Percentiles rank a stretch among this genome's conserved stretches.
phyloP scores from a whole-genome alignment of 106 monocot genomes.

The Dendrobium catenatum region DNA sequence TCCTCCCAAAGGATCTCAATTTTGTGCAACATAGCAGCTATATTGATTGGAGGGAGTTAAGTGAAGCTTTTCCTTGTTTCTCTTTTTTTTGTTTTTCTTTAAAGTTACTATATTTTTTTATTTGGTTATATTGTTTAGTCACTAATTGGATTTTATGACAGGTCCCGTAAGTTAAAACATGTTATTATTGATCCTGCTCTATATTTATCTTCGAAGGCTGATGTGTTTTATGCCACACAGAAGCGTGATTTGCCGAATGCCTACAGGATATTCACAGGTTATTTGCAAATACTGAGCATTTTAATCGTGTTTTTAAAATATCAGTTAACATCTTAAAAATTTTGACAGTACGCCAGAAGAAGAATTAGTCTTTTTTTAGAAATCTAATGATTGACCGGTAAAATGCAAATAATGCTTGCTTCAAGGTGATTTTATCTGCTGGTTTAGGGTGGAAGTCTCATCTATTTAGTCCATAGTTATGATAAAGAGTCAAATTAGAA shows the following conservation, averaged over 20 bases:
- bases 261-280: conserved; percentile 79
- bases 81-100: background rate
- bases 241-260: conserved; percentile 86
- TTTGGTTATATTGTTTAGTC: background rate
- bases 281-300: background rate
- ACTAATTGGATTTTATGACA: conserved; percentile 13
- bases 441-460: background rate
- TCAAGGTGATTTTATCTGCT: background rate
- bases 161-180: conserved; percentile 55
- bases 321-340: background rate
- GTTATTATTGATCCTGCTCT: conserved; percentile 89
- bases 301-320: background rate
- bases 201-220: conserved; percentile 49
- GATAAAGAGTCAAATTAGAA: background rate
- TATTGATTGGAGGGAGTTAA: conserved; percentile 84
- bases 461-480: background rate
- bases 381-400: background rate
- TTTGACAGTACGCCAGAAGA: background rate
- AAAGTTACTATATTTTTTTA: too few species aligned
- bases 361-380: background rate
- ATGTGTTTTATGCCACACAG: conserved; percentile 81
- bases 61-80: background rate
- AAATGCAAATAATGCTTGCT: background rate
- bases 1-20: conserved; percentile 78
- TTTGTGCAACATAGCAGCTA: conserved; percentile 84